Evolutionary conservation across 2,329 filamentous ascomycete genomes (phyloP), one percentile per base, ranked within the genome.

Genomic region (Neopestalotiopsis rosae): DNA sequence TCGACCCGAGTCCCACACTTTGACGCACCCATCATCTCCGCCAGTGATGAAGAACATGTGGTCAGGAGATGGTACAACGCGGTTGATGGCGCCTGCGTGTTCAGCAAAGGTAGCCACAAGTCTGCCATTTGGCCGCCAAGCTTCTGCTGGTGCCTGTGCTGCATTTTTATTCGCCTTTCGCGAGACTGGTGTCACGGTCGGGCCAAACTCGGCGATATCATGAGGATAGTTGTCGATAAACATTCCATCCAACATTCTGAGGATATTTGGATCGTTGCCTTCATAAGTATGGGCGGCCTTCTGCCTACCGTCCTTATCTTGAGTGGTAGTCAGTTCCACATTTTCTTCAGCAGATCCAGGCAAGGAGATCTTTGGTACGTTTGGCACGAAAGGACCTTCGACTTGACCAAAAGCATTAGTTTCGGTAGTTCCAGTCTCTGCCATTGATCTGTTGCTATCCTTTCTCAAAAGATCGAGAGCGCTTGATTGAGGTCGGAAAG

Each of bases 41-140:
- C 91, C 95, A 0, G 96, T 98, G 68, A 98, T 87, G 80, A 99
- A 99, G 82, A 99, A 99, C 4, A 91, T 84, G 78, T 99, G 95
- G 76, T 99, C 96, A 0, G 95, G 94, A 1, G 96, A 91, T 7
- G 94, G 89, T 2, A 92, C 85, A 12, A 98, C 89, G 10, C 95
- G 90, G 76, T 92, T 97, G 72, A 98, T 89, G 7, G 93, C 89
- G 0, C 90, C 94, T 34, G 87, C 90, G 77, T 99, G 96, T 78
- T 99, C 96, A 1, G 93, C 90, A 76, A 98, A 94, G 1, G 94
- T 94, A 1, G 95, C 94, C 24, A 98, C 92, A 9, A 98, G 86
- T 65, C 90, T 91, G 1, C 96, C 95, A 67, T 91, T 89, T 0
- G 96, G 96, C 72, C 90, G 91, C 96, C 96, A 99, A 2, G 89